Evolutionary conservation across 2,329 filamentous ascomycete genomes (phyloP).

Genomic region (Epichloe scottii): DNA sequence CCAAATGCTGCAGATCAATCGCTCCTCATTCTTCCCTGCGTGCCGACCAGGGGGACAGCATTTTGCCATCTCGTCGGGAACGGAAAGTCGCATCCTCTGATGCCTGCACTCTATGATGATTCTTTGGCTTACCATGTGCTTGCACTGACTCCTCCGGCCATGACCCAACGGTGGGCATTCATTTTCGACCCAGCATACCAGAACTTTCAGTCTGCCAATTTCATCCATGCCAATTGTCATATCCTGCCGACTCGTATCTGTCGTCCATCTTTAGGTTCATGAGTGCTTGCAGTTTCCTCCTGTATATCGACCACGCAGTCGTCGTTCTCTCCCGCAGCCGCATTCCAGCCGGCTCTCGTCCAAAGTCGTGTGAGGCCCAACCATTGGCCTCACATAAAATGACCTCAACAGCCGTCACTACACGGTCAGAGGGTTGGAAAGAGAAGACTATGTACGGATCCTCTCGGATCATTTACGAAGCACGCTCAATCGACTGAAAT

Average conservation of each 20-base stretch:
- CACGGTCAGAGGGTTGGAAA: conserved; percentile 3
- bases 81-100: not conserved
- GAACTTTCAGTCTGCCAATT: not conserved
- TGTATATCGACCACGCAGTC: not conserved
- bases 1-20: not conserved
- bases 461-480: conserved; percentile 24
- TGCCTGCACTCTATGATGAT: conserved; percentile 1
- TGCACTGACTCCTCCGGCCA: not conserved
- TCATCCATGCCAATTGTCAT: not conserved
- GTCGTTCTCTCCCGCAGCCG: not conserved
- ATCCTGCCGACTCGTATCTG: not conserved
- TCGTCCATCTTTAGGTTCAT: not conserved
- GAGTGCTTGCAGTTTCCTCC: not conserved
- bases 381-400: not conserved
- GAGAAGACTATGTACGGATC: conserved; percentile 23
- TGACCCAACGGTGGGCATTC: not conserved
- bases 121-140: not conserved
- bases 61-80: not conserved
- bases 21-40: not conserved
- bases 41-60: not conserved
- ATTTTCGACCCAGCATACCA: not conserved
- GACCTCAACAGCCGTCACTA: not conserved
- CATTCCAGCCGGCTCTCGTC: not conserved
- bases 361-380: not conserved
- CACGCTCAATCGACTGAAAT: conserved; percentile 1